Evolutionary conservation across 1,139 yeast species (phyloP), one percentile per base, ranked within the genome.

Genomic region (Kodamaea derodonti): DNA sequence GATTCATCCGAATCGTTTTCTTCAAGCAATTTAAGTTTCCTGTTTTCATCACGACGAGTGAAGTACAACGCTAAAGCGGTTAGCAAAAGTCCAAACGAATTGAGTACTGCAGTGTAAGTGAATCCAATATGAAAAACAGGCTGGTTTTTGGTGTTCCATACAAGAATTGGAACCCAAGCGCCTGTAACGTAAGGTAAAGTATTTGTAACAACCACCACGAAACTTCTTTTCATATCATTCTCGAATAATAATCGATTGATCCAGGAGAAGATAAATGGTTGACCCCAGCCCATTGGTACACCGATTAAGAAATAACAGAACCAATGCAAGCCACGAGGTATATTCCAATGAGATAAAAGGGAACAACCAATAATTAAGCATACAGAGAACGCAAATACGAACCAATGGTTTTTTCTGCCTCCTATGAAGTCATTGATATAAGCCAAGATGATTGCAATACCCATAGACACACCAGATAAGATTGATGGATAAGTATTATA

Each of bases 401-500:
- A 66, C 25, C 50, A 48, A 37, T 62, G 56, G 38, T 71, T 73
- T 30, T 57, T 48, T 28, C 45, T 48, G 0, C 79, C 78, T 4
- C 72, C 71, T 17, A 64, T 42, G 47, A 47, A 69, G 46, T 74
- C 78, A 35, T 71, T 65, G 5, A 53, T 31, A 42, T 68, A 67
- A 0, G 78, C 68, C 24, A 69, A 49, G 1, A 58, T 6, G 4
- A 74, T 36, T 0, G 76, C 54, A 26, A 66, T 35, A 1, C 55
- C 70, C 24, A 75, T 73, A 10, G 72, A 71, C 14, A 60, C 53
- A 20, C 72, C 80, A 28, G 60, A 52, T 11, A 69, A 46, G 6
- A 67, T 60, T 0, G 80, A 63, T 4, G 80, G 80, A 38, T 63
- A 72, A 4, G 65, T 64, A 45, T 75, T 75, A 49, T 74, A 75